These are phyloP conservation scores for Cephalotrichum gorgonifer DNA, from an alignment of 2,329 filamentous ascomycete genomes.

Conservation along the genomic window DNA sequence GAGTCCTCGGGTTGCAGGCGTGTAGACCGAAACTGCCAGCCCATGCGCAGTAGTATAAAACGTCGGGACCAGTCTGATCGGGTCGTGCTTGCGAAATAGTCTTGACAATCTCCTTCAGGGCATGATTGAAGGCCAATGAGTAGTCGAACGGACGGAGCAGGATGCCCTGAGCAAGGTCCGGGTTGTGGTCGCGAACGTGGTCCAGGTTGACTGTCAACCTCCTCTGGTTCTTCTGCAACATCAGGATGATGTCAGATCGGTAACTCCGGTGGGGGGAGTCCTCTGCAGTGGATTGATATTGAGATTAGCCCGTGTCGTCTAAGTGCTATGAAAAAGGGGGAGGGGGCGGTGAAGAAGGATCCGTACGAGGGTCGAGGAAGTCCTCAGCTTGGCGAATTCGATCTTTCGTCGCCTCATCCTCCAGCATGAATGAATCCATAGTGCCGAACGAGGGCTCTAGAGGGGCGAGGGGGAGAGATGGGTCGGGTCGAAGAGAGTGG, in stretches of 20 bases:
- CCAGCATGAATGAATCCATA: slow-evolving; percentile 67
- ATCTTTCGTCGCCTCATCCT: slow-evolving; percentile 76
- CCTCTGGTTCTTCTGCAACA: slow-evolving; percentile 58
- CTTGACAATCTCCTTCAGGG: slow-evolving; percentile 79
- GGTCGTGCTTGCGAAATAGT: slow-evolving; percentile 66
- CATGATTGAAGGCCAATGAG: slow-evolving; percentile 76
- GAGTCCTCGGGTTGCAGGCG: slow-evolving; percentile 85
- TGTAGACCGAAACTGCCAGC: slow-evolving; percentile 92
- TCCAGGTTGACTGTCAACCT: slow-evolving; percentile 70
- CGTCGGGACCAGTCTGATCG: slow-evolving; percentile 67
- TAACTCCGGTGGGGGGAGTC: slow-evolving; percentile 59
- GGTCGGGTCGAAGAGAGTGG: background rate
- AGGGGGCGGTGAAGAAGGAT: slow-evolving; percentile 1
- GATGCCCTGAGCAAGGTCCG: slow-evolving; percentile 68
- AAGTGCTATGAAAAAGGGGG: background rate
- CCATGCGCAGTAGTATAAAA: slow-evolving; percentile 93
- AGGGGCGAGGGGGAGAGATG: background rate
- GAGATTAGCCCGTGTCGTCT: background rate
- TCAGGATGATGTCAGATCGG: slow-evolving; percentile 75
- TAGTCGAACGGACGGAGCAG: slow-evolving; percentile 84
- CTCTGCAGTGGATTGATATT: slow-evolving; percentile 20
- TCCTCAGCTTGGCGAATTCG: slow-evolving; percentile 81
- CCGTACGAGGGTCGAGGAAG: slow-evolving; percentile 85
- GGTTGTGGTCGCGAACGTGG: slow-evolving; percentile 79
- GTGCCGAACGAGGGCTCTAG: slow-evolving; percentile 10